Evolutionary conservation across 495 filamentous ascomycete genomes (phyloP).

Genomic region (Thozetella sp.): DNA sequence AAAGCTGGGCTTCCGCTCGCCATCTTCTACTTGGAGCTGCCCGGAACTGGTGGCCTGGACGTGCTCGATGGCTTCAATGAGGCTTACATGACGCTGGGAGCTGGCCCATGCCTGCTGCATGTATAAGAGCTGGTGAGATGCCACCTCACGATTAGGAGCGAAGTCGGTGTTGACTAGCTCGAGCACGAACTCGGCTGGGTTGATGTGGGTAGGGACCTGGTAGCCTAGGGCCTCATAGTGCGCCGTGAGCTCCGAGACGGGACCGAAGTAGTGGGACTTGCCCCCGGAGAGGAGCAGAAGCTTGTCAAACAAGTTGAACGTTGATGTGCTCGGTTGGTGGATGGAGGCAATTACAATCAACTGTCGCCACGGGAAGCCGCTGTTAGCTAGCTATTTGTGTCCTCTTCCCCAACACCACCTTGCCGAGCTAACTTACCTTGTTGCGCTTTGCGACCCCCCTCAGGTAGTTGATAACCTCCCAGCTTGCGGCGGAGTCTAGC

Average conservation of each 20-base stretch:
- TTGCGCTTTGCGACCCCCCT: conserved; percentile 67
- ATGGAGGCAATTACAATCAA: conserved; percentile 76
- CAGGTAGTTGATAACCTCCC: conserved; percentile 79
- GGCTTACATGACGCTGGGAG: conserved; percentile 13
- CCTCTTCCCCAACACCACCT: not conserved
- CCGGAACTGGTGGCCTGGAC: not conserved
- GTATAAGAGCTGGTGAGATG: conserved; percentile 33
- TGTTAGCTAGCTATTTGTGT: too few relatives aligned
- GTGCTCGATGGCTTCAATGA: conserved; percentile 15
- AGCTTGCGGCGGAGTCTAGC: conserved; percentile 78
- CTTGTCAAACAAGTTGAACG: conserved; percentile 79
- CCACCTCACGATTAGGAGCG: conserved; percentile 36
- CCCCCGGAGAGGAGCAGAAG: conserved; percentile 72
- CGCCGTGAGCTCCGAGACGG: conserved; percentile 44
- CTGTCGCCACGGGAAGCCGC: conserved; percentile 47
- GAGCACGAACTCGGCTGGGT: conserved; percentile 78
- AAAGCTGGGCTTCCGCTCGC: conserved; percentile 22
- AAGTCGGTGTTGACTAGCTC: conserved; percentile 80
- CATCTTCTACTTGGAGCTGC: conserved; percentile 7
- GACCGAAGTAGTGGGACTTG: conserved; percentile 69
- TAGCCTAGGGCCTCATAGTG: conserved; percentile 63
- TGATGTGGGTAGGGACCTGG: conserved; percentile 65
- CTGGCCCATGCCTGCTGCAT: conserved; percentile 45
- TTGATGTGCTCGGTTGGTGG: conserved; percentile 78
- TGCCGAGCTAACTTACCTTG: conserved; percentile 62